Percentiles rank a stretch among this genome's conserved stretches.
phyloP scores from a whole-genome alignment of 306 rosid species.

The Castanospermum australe region DNA sequence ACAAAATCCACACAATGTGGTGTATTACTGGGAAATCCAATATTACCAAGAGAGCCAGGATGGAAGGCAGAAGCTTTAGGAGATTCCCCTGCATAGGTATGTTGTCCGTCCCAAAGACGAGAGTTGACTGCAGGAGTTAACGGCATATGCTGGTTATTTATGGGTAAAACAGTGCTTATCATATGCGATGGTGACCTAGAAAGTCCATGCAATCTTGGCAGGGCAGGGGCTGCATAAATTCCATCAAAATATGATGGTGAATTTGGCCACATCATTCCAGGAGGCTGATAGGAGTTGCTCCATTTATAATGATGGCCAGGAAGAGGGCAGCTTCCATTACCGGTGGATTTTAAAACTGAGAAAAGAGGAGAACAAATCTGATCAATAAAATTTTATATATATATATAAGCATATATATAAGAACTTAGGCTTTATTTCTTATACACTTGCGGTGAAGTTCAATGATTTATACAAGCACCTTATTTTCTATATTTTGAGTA shows the following conservation, averaged over 20 bases:
- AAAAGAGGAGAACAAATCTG: background rate
- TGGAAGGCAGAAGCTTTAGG: constrained; percentile 46
- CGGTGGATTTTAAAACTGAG: constrained; percentile 39
- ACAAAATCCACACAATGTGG: constrained; percentile 44
- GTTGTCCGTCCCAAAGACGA: constrained; percentile 52
- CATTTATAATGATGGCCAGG: constrained; percentile 43
- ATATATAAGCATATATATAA: background rate
- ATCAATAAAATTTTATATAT: background rate
- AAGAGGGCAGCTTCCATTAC: constrained; percentile 38
- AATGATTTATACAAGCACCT: background rate
- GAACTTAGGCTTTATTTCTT: background rate
- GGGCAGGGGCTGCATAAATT: constrained; percentile 28
- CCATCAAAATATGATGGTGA: constrained; percentile 52
- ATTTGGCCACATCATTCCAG: constrained; percentile 44
- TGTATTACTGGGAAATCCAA: constrained; percentile 37
- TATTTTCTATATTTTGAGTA: too few relatives aligned
- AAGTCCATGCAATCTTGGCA: constrained; percentile 47
- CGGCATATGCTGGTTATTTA: constrained; percentile 46
- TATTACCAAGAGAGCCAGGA: constrained; percentile 45
- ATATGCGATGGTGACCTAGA: constrained; percentile 52
- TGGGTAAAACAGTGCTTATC: constrained; percentile 34
- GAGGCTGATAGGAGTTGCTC: constrained; percentile 48
- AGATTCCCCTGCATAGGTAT: constrained; percentile 49
- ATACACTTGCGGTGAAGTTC: background rate
- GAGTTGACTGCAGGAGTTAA: constrained; percentile 51